Evolutionary conservation across 176 grass and related monocot genomes (phyloP).

Genomic region (Cocos nucifera): DNA sequence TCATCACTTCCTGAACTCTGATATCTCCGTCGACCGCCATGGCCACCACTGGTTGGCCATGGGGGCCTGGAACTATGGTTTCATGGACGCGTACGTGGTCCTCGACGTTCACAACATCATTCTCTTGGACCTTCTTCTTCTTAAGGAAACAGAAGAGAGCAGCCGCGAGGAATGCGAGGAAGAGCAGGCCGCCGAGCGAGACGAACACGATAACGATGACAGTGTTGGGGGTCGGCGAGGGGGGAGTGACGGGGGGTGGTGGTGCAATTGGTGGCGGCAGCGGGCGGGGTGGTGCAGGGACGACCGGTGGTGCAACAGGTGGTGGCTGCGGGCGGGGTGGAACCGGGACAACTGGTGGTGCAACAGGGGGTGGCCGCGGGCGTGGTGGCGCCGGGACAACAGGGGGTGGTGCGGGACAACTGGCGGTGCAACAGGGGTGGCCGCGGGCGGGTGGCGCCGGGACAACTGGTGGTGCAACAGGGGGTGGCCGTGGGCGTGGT

Average conservation of each 20-base stretch:
- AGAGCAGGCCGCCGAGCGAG: slow-evolving; percentile 3
- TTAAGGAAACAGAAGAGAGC: slow-evolving; percentile 9
- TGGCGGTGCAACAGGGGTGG: too few relatives aligned
- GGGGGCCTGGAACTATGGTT: background rate
- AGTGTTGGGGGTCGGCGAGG: background rate
- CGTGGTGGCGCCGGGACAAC: too few relatives aligned
- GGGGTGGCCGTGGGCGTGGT: background rate
- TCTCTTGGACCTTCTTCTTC: background rate
- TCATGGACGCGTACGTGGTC: slow-evolving; percentile 1
- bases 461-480: too few relatives aligned
- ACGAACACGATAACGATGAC: slow-evolving; percentile 1
- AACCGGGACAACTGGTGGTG: too few relatives aligned
- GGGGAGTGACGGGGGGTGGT: background rate
- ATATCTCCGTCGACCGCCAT: slow-evolving; percentile 7
- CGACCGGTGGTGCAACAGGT: too few relatives aligned
- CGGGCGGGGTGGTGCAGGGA: too few relatives aligned
- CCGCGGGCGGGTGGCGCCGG: too few relatives aligned
- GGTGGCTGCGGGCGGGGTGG: too few relatives aligned
- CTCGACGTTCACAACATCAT: background rate
- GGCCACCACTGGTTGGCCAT: background rate
- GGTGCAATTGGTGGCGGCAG: too few relatives aligned
- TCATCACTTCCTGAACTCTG: slow-evolving; percentile 1
- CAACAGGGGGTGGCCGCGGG: too few relatives aligned
- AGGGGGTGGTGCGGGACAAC: too few relatives aligned
- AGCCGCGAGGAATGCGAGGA: slow-evolving; percentile 10